Evolutionary conservation across 805 yeast species (phyloP).

Genomic region (Yamadazyma phyllophila): DNA sequence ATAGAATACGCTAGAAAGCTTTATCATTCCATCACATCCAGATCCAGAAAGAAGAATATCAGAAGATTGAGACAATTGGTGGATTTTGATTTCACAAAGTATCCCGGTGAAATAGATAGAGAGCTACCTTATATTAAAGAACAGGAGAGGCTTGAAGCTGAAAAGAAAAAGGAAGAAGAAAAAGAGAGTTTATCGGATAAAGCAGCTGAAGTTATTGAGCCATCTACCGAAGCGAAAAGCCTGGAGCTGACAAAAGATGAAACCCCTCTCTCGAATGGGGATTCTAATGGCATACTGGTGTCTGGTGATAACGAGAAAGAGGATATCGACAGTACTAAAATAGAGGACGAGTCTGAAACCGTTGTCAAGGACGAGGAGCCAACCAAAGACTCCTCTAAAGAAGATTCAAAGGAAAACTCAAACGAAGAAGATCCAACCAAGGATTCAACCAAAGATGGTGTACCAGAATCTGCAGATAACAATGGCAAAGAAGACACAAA

Average conservation of each 20-base stretch:
- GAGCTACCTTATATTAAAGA: slow-evolving; percentile 26
- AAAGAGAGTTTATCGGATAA: neutral
- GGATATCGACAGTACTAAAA: too few species aligned
- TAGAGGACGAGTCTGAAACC: neutral
- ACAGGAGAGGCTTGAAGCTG: slow-evolving; percentile 10
- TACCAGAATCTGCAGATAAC: neutral
- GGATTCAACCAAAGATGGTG: too few species aligned
- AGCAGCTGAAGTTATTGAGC: neutral
- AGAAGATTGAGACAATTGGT: slow-evolving; percentile 40
- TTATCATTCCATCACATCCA: slow-evolving; percentile 28
- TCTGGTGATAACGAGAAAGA: too few species aligned
- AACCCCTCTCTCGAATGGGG: neutral
- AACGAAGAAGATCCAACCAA: too few species aligned
- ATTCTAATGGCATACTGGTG: neutral
- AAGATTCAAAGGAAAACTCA: neutral
- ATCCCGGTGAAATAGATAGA: slow-evolving; percentile 33
- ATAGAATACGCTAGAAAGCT: slow-evolving; percentile 45
- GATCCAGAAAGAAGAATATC: slow-evolving; percentile 44
- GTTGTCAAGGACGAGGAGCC: too few species aligned
- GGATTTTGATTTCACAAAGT: slow-evolving; percentile 26
- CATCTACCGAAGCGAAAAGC: neutral
- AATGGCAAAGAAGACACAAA: neutral
- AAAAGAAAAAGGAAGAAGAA: slow-evolving; percentile 4
- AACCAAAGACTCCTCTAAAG: neutral
- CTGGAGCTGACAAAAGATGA: neutral